A percentile compares a stretch with the other conserved stretches of the same genome.
Evolutionary conservation across 441 rosid genomes (phyloP).

Genomic region (Macaranga tanarius): DNA sequence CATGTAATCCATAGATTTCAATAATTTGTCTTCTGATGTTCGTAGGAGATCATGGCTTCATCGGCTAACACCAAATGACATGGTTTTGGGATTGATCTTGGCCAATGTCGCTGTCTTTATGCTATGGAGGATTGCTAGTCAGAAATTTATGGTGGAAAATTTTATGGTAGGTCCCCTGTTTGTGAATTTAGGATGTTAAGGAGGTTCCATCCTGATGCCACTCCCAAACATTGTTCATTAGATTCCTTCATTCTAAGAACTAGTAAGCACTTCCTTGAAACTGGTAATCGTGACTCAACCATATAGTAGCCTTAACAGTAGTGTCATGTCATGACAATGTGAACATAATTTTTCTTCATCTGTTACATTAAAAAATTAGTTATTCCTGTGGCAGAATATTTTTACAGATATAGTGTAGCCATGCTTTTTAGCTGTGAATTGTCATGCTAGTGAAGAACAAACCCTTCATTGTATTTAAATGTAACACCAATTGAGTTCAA

Average conservation of each 20-base stretch:
- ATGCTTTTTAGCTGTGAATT: constrained; percentile 5
- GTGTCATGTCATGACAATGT: neutral
- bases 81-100: constrained; percentile 64
- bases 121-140: constrained; percentile 62
- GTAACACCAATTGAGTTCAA: neutral
- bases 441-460: neutral
- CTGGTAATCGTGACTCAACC: neutral
- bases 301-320: neutral
- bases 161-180: constrained; percentile 61
- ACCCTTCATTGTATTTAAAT: neutral
- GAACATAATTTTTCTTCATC: neutral
- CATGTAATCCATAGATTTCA: constrained; percentile 3
- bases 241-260: neutral
- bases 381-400: neutral
- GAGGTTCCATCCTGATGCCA: constrained; percentile 12
- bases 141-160: constrained; percentile 60
- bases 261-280: constrained; percentile 9
- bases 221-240: constrained; percentile 3
- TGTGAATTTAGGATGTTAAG: constrained; percentile 5
- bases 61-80: constrained; percentile 32
- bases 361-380: neutral
- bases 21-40: constrained; percentile 24
- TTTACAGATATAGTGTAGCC: neutral
- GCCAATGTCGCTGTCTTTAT: constrained; percentile 67
- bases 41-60: constrained; percentile 71